Evolutionary conservation across 2,329 filamentous ascomycete species (phyloP), one percentile per base, ranked within the genome.

Genomic region (Beauveria varroae): DNA sequence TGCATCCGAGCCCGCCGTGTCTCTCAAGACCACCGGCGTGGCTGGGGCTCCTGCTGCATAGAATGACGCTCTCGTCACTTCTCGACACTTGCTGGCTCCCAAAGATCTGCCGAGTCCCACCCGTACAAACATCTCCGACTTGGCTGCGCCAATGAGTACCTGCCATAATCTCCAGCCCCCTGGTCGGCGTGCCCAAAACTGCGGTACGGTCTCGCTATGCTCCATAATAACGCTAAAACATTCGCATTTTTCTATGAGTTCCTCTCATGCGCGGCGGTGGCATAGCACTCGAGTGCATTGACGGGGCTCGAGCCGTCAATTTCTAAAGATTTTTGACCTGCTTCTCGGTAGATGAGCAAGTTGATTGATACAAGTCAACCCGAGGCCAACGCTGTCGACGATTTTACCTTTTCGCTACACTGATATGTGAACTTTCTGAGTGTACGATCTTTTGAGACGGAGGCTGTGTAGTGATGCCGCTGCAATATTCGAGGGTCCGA

Each of bases 41-140:
- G 47, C 44, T 49, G 44, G 30, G 34, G 34, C 28, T 49, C 22
- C 10, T 46, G n/a, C 44, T 46, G 44, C 26, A 30, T 8, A 14
- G 34, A 46, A 50, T 43, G 46, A 55, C 18, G 44, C 26, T 50
- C 46, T 57, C 20, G 30, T 47, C 43, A 24, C 43, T 40, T 47
- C 5, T 57, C 46, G 22, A 40, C 51, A 43, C 20, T 22, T 20
- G 20, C 44, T 44, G 40, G 41, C 24, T 52, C 41, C 20, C 26
- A 9, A 22, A 49, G 18, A 58, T 50, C 46, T 58, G 56, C 56
- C 56, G 56, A 58, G 56, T 51, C 56, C 55, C 55, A 57, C 55
- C 37, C 24, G 2, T 26, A 28, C 22, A 54, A 28, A 8, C 51
- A 5, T 26, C 28, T 54, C 37, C 41, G 22, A 54, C 51, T 12